Evolutionary conservation across 352 stramenopile species (phyloP), one percentile per base, ranked within the genome.

Genomic region (Pythium volutum): DNA sequence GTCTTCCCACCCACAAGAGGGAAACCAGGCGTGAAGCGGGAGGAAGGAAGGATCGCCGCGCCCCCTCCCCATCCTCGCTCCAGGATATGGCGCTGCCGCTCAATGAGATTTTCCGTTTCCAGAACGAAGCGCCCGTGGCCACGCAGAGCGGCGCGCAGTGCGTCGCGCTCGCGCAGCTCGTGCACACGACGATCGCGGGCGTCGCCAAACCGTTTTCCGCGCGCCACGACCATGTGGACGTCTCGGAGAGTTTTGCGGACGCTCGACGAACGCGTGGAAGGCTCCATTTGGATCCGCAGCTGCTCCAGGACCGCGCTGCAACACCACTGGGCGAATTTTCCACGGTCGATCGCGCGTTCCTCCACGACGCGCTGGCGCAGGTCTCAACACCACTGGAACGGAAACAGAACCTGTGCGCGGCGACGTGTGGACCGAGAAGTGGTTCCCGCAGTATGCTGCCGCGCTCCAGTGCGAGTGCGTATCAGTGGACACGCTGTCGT

Each of bases 361-460:
- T 67, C 11, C 15, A 15, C 1, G 34, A 26, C 33, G 50, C 36
- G 9, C 20, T 34, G 18, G 4, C 31, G n/a, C 39, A 66, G 23
- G 20, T 64, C 22, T 39, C 31, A n/a, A n/a, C n/a, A 23, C 42
- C 49, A 11, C 43, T 16, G 4, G 18, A 25, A 23, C 50, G 26
- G 42, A 16, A n/a, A 36, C 31, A 11, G 31, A 36, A 11, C 6
- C 31, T 15, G 31, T 11, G 31, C 31, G 31, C 10, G 59, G 59
- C 16, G 29, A 42, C 26, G 53, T 67, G 45, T 57, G 46, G 46
- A 62, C 53, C 20, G 23, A 34, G 38, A 57, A 61, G 18, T 89
- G 79, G 79, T 62, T 84, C 26, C 75, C 77, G 1, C 29, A 62
- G 56, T 89, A 86, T 55, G 75, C 70, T 12, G 84, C 70, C 38